Evolutionary conservation across 768 basidiomycete species (phyloP), one percentile per base, ranked within the genome.

Genomic region (Melanogaster broomeanus): DNA sequence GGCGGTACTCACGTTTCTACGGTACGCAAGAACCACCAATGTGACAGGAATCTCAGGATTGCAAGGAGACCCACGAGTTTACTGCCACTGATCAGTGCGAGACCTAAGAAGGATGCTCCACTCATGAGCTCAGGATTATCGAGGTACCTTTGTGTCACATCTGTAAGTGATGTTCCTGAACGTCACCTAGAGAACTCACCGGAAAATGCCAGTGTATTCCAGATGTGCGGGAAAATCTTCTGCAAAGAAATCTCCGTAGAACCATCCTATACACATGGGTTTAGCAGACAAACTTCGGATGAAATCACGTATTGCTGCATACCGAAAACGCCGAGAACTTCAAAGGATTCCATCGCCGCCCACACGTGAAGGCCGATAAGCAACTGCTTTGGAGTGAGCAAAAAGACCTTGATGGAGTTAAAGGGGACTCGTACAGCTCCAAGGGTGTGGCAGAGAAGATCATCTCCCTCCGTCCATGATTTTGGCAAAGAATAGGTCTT

Each of bases 121-220:
- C 93, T 93, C 86, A 95, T 92, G 30, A 93, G 83, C 67, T 98
- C 96, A 0, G 96, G 96, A 63, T 98, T 96, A 69, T 97, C 93
- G 34, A 96, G 75, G 72, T 92, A 95, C 6, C 90, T 91, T 35
- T 34, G 31, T 25, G 48, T 40, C 19, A 33, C 45, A 9, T 38
- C 19, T n/a, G 51, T 49, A 38, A 40, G 35, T 35, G 22, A 9
- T 9, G 7, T 15, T 22, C 21, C 10, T 25, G 12, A 37, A 42
- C 9, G n/a, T 10, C 11, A 34, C 21, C 11, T 30, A 35, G 31
- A 34, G 43, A 35, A 60, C 74, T 44, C 62, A 93, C 84, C 96
- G 85, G 72, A 96, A 99, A 58, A 99, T 98, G 28, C 97, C 97
- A 46, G 93, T 95, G 67, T 98, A 98, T 52, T 95, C 93, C 9